Conservation (phyloP, 2,329 filamentous ascomycete species). For the Colletotrichum caudatum region DNA sequence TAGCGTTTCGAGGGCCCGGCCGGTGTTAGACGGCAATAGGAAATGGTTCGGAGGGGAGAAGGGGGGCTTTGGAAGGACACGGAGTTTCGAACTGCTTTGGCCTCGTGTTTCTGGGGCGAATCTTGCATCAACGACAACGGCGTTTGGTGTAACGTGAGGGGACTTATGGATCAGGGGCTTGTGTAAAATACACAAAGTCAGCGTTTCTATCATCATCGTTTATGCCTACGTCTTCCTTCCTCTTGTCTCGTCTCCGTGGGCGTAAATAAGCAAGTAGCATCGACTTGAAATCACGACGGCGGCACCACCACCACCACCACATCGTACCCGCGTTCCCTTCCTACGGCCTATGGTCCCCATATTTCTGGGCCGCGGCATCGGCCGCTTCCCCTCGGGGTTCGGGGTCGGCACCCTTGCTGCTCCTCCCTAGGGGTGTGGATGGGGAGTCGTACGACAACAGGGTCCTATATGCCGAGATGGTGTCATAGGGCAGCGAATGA, state of each 20-base stretch:
- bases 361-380: constrained; percentile 25
- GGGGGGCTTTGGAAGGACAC: background rate
- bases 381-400: constrained; percentile 32
- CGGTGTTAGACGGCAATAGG: constrained; percentile 4
- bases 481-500: constrained; percentile 20
- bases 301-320: background rate
- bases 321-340: constrained; percentile 23
- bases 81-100: constrained; percentile 6
- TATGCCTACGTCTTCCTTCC: background rate
- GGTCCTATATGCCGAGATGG: constrained; percentile 19
- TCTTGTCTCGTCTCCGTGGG: background rate
- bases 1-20: constrained; percentile 4
- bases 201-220: background rate
- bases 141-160: constrained; percentile 20
- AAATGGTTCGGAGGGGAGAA: background rate
- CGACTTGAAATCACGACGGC: background rate
- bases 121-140: constrained; percentile 31
- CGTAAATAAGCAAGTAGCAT: background rate
- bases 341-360: constrained; percentile 20
- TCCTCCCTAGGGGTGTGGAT: constrained; percentile 13
- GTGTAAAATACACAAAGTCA: constrained; percentile 3
- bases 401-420: constrained; percentile 21
- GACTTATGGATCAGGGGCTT: background rate
- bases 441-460: constrained; percentile 38
- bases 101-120: background rate